These are phyloP conservation scores for Ogataea saltuana DNA, from an alignment of 805 yeast genomes.

Conservation along the genomic window DNA sequence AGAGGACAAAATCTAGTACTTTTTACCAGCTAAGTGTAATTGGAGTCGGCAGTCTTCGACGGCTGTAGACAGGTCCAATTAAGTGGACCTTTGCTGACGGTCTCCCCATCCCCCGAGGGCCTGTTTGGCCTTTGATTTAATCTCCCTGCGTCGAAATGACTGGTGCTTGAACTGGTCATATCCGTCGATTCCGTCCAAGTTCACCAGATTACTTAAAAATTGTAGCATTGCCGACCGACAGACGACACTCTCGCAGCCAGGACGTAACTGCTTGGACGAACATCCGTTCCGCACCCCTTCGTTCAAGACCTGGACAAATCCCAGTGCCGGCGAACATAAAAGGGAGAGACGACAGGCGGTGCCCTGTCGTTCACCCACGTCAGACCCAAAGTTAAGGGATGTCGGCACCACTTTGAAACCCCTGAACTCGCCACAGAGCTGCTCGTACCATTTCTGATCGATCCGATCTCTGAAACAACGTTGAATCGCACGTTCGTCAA, in stretches of 20 bases:
- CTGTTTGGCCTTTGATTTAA: conserved; percentile 5
- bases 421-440: conserved; percentile 1
- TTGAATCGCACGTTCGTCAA: conserved; percentile 32
- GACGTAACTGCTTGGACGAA: conserved; percentile 17
- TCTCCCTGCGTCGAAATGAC: conserved; percentile 1
- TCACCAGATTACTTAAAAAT: neutral
- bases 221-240: conserved; percentile 15
- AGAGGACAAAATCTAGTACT: no score
- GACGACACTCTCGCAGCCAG: conserved; percentile 18
- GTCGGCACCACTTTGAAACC: conserved; percentile 22
- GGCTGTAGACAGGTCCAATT: no score
- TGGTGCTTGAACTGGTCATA: conserved; percentile 21
- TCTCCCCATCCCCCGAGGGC: conserved; percentile 18
- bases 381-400: conserved; percentile 1
- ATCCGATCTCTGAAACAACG: conserved; percentile 44
- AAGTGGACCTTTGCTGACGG: no score
- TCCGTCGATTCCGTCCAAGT: neutral
- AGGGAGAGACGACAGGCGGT: conserved; percentile 28
- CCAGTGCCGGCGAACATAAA: conserved; percentile 25
- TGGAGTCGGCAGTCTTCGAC: no score
- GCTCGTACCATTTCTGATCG: conserved; percentile 3
- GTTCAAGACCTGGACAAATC: conserved; percentile 42
- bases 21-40: no score
- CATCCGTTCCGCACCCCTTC: conserved; percentile 65
- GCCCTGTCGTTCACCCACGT: conserved; percentile 2